Evolutionary conservation across 192 early-diverging fungal genomes (phyloP), one percentile per base, ranked within the genome.

Genomic region (Backusella morwellensis): DNA sequence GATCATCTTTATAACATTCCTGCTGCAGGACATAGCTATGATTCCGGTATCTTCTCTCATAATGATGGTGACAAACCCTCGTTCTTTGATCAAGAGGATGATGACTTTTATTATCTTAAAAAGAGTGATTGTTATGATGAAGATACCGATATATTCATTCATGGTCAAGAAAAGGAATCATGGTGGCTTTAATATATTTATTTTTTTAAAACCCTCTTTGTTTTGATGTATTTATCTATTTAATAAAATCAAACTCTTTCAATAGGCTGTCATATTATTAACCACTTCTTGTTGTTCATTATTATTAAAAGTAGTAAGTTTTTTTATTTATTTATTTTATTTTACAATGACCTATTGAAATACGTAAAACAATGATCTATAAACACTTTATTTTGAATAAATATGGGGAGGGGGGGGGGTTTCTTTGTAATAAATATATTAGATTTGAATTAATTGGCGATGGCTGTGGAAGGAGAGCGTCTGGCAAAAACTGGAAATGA

Each of bases 141-240:
- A 35, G 76, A 77, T 36, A 77, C 47, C 6, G 76, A 70, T 42
- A 66, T 77, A 54, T 77, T 77, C 72, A 54, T 77, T 54, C 76
- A 77, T 63, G 59, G 70, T 32, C 76, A 77, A 17, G 76, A 77
- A 66, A 77, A 77, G 38, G 76, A 72, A 21, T 77, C 76, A 32
- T 77, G 76, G 76, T 77, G 76, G 76, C 70, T 77, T 17, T 73
- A 38, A 63, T 19, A 35, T 5, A 34, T 35, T 29, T n/a, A 26
- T 68, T 54, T n/a, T 54, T 54, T n/a, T n/a, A n/a, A n/a, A 29
- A 9, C 7, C 23, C 26, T 21, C 52, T n/a, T 56, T 56, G 9
- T 56, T 56, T n/a, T n/a, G n/a, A 19, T 56, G 8, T 29, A 29
- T 9, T 38, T 6, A 9, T 38, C n/a, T 38, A 23, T 23, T 56